These are phyloP conservation scores for Mortierella hygrophila DNA, from an alignment of 192 early-diverging fungal species.

Conservation along the genomic window DNA sequence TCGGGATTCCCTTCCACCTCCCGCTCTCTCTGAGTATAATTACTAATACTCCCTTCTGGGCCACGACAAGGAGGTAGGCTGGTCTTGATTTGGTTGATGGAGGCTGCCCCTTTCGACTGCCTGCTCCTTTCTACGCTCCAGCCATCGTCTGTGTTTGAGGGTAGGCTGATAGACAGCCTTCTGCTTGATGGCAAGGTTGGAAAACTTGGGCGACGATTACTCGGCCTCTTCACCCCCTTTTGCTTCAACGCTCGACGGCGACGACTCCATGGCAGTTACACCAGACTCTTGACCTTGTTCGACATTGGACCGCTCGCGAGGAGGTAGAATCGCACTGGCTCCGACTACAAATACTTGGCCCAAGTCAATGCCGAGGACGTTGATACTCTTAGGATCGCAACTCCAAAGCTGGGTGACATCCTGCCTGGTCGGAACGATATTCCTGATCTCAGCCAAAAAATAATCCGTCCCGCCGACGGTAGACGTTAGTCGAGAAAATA, in stretches of 20 bases:
- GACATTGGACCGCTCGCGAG: background rate
- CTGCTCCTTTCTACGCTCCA: background rate
- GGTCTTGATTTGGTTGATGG: too few relatives aligned
- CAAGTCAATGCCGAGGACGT: background rate
- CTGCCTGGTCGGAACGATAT: background rate
- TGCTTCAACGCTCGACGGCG: too few relatives aligned
- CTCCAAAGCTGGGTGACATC: background rate
- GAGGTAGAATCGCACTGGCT: background rate
- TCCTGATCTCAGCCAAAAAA: background rate
- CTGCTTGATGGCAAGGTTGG: background rate
- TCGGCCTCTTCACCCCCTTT: too few relatives aligned
- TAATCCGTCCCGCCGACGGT: background rate
- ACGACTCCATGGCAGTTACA: too few relatives aligned
- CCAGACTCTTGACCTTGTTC: background rate
- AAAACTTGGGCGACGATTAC: background rate
- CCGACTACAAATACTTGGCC: background rate
- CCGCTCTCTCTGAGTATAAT: too few relatives aligned
- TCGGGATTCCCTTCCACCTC: too few relatives aligned
- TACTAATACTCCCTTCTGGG: too few relatives aligned
- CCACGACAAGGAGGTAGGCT: too few relatives aligned
- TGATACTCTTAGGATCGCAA: conserved; percentile 1
- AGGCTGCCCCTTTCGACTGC: too few relatives aligned
- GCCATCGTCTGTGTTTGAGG: background rate
- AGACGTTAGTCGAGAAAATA: background rate
- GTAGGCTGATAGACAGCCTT: conserved; percentile 7